Evolutionary conservation across 225 moss, liverwort and hornwort species (phyloP).

Genomic region (Polytrichum commune): DNA sequence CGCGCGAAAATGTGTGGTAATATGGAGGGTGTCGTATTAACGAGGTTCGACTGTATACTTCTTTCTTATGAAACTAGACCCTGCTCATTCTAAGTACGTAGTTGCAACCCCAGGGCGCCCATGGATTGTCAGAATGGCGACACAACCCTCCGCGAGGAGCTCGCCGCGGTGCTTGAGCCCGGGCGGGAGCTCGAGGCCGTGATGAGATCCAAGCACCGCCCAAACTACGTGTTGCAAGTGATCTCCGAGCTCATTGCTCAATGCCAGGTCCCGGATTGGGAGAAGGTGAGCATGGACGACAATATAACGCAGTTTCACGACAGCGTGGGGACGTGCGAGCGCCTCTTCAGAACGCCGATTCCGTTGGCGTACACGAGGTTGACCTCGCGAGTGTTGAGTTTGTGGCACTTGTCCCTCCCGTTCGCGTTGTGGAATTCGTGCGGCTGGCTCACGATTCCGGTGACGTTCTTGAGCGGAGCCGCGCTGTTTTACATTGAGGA

Average conservation of each 20-base stretch:
- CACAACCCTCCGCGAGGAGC: background rate
- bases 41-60: too few relatives aligned
- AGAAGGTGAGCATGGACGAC: conserved; percentile 16
- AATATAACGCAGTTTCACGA: conserved; percentile 52
- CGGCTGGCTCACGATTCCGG: conserved; percentile 47
- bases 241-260: background rate
- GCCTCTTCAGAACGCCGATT: conserved; percentile 46
- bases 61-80: too few relatives aligned
- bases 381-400: conserved; percentile 45
- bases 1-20: too few relatives aligned
- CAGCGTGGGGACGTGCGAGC: conserved; percentile 45
- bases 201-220: background rate
- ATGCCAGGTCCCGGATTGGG: background rate
- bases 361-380: conserved; percentile 51
- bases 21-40: too few relatives aligned
- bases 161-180: background rate
- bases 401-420: conserved; percentile 38
- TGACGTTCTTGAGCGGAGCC: conserved; percentile 15
- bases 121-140: too few relatives aligned
- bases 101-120: too few relatives aligned
- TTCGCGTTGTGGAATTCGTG: conserved; percentile 43
- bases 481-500: conserved; percentile 17
- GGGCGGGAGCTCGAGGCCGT: background rate
- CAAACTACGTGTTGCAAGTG: background rate
- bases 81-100: too few relatives aligned